Percentiles rank a stretch among this genome's conserved stretches.
These are phyloP conservation scores for Colletotrichum tropicale DNA, from an alignment of 2,329 filamentous ascomycete species.

Conservation along the genomic window DNA sequence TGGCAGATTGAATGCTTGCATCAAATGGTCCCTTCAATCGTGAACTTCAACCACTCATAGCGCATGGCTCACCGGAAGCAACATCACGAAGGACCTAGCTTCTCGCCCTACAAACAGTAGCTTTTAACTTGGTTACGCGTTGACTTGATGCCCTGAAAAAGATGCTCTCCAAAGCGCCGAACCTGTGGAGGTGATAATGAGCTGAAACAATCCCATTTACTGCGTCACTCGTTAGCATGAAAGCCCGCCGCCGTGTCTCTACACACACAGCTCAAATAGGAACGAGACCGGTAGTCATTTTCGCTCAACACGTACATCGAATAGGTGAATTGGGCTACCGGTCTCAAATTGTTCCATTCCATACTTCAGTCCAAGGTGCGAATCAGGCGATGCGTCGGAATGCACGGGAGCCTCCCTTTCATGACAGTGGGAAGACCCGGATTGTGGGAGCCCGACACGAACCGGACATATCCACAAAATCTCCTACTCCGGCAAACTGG, in stretches of 20 bases:
- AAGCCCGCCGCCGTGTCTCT: neutral
- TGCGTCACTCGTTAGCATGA: neutral
- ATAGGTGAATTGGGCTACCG: neutral
- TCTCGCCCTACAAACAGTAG: neutral
- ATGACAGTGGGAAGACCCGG: neutral
- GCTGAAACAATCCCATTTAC: neutral
- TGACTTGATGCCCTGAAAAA: neutral
- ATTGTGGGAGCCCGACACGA: neutral
- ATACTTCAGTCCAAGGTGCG: neutral
- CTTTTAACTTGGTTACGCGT: neutral
- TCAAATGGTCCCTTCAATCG: too few relatives aligned
- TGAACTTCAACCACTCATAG: too few relatives aligned
- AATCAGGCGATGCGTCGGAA: neutral
- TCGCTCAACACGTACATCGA: neutral
- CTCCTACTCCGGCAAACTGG: neutral
- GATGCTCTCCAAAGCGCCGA: neutral
- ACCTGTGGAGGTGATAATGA: neutral
- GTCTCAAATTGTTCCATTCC: neutral
- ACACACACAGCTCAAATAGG: neutral
- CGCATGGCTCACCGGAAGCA: neutral
- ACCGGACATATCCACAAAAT: neutral
- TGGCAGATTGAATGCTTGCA: neutral
- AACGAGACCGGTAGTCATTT: neutral
- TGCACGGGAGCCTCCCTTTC: neutral
- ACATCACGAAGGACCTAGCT: neutral